Conservation (phyloP, 495 filamentous ascomycete genomes). For the Hypoxylon rickii region DNA sequence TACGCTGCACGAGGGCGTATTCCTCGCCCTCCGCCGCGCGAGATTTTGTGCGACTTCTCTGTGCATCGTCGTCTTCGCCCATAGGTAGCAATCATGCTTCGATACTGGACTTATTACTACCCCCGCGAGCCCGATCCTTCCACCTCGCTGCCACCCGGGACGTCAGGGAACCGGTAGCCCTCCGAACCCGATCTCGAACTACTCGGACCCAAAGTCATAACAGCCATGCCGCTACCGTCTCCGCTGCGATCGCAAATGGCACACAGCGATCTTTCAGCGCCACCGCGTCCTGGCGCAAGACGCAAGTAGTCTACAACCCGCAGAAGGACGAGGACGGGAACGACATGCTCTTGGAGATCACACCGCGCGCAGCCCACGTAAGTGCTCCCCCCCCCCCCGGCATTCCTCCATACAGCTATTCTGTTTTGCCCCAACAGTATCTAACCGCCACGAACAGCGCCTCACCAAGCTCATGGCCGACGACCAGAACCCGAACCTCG, state of each 20-base stretch:
- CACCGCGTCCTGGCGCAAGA: slow-evolving; percentile 37
- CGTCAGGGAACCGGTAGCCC: neutral
- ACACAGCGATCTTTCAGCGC: slow-evolving; percentile 36
- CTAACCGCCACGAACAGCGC: slow-evolving; percentile 54
- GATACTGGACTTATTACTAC: slow-evolving; percentile 47
- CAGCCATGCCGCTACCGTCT: neutral
- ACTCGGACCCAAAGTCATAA: neutral
- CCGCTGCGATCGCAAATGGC: neutral
- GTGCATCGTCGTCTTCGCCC: slow-evolving; percentile 27
- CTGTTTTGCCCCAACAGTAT: too few species aligned
- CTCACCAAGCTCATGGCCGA: slow-evolving; percentile 71
- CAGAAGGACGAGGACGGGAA: slow-evolving; percentile 78
- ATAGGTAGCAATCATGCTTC: slow-evolving; percentile 10
- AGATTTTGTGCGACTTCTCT: slow-evolving; percentile 47
- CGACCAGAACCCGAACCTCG: slow-evolving; percentile 79
- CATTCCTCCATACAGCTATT: neutral
- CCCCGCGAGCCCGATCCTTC: slow-evolving; percentile 25
- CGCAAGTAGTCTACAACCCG: slow-evolving; percentile 62
- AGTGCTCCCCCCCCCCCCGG: slow-evolving; percentile 31
- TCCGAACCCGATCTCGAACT: slow-evolving; percentile 13
- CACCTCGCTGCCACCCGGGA: slow-evolving; percentile 9
- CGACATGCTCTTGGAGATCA: slow-evolving; percentile 78
- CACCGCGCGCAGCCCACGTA: slow-evolving; percentile 79
- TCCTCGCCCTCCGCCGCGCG: slow-evolving; percentile 41
- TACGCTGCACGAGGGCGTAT: slow-evolving; percentile 39